Evolutionary conservation across 2,329 filamentous ascomycete genomes (phyloP).

Genomic region (Volutella citrinella): DNA sequence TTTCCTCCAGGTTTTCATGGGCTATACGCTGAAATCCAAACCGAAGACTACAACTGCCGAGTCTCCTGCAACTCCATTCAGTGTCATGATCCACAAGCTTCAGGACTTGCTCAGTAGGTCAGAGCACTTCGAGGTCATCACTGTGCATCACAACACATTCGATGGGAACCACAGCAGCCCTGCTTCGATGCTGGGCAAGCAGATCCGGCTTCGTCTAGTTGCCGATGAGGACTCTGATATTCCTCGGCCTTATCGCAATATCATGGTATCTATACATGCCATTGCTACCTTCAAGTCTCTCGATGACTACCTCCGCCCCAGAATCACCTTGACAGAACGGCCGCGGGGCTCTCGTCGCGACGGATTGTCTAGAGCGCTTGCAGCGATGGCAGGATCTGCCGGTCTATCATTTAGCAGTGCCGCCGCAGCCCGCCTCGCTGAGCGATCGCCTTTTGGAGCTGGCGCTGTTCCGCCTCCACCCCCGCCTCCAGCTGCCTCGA

Average conservation of each 20-base stretch:
- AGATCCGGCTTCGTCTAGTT: conserved; percentile 82
- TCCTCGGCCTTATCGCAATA: conserved; percentile 80
- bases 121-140: conserved; percentile 97
- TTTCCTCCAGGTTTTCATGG: conserved; percentile 93
- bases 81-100: conserved; percentile 86
- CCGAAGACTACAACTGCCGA: conserved; percentile 62
- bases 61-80: conserved; percentile 79
- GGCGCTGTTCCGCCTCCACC: conserved; percentile 36
- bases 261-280: conserved; percentile 98
- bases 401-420: conserved; percentile 53
- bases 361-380: conserved; percentile 65
- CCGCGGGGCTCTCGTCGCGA: conserved; percentile 57
- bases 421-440: conserved; percentile 45
- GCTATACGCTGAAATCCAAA: conserved; percentile 63
- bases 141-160: conserved; percentile 87
- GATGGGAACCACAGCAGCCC: conserved; percentile 89
- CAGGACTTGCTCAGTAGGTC: conserved; percentile 95
- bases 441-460: conserved; percentile 38
- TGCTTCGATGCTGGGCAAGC: conserved; percentile 93
- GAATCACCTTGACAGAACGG: conserved; percentile 78
- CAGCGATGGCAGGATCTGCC: conserved; percentile 73
- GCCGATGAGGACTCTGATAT: conserved; percentile 91
- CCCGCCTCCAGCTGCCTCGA: conserved; percentile 34
- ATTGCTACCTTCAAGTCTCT: conserved; percentile 97
- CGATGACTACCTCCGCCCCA: conserved; percentile 90